Evolutionary conservation across 2,329 filamentous ascomycete genomes (phyloP).

Genomic region (Colletotrichum sp.): DNA sequence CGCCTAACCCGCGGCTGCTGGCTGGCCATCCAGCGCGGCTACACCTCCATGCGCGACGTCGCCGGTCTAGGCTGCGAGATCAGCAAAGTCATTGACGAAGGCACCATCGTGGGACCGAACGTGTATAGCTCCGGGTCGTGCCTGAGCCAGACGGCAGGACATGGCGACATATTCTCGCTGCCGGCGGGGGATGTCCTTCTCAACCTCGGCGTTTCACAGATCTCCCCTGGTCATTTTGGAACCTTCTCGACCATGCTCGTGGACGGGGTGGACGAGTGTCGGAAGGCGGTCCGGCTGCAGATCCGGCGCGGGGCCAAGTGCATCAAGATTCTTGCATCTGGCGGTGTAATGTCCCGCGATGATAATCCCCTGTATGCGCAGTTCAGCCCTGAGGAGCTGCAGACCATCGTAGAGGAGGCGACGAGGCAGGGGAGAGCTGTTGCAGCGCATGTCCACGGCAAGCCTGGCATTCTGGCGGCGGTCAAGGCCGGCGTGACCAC

Average conservation of each 20-base stretch:
- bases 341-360: constrained; percentile 43
- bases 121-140: constrained; percentile 51
- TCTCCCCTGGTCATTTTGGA: constrained; percentile 35
- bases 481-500: constrained; percentile 47
- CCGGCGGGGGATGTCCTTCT: constrained; percentile 40
- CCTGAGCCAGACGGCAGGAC: constrained; percentile 53
- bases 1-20: constrained; percentile 43
- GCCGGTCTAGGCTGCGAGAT: constrained; percentile 28
- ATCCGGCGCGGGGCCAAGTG: constrained; percentile 51
- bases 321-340: constrained; percentile 52
- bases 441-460: constrained; percentile 51
- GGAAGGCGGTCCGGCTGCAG: constrained; percentile 44
- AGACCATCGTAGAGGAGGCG: constrained; percentile 48
- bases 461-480: constrained; percentile 50
- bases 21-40: constrained; percentile 49
- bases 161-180: constrained; percentile 47
- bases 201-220: constrained; percentile 34
- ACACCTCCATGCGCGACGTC: constrained; percentile 56
- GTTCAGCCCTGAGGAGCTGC: constrained; percentile 48
- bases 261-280: constrained; percentile 52
- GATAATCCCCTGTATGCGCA: constrained; percentile 47
- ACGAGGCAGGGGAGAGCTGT: constrained; percentile 41
- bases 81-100: constrained; percentile 27
- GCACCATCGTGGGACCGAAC: constrained; percentile 50
- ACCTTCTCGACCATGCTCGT: constrained; percentile 36